phyloP scores from a whole-genome alignment of 2,329 filamentous ascomycete species.

The Xylariomycetidae sp. region DNA sequence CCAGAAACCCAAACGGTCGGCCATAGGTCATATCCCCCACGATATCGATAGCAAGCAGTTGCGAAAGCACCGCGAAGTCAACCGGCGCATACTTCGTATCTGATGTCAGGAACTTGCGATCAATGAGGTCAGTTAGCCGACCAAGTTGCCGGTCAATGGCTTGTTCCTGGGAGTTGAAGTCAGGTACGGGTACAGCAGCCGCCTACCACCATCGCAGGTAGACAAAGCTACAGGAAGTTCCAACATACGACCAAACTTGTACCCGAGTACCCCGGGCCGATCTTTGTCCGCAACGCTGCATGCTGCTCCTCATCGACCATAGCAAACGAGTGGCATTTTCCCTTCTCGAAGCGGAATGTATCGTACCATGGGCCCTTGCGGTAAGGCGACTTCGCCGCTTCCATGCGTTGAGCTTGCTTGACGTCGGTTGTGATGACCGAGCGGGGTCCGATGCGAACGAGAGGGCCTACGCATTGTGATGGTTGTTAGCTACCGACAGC shows the following conservation, averaged over 20 bases:
- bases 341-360: slow-evolving; percentile 8
- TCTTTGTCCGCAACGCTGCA: slow-evolving; percentile 5
- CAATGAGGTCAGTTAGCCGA: slow-evolving; percentile 22
- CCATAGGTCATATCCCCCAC: slow-evolving; percentile 29
- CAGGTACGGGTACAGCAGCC: too few relatives aligned
- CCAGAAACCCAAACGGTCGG: slow-evolving; percentile 28
- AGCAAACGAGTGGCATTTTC: slow-evolving; percentile 5
- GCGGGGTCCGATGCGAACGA: slow-evolving; percentile 8
- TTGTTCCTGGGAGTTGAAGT: slow-evolving; percentile 18
- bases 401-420: slow-evolving; percentile 4
- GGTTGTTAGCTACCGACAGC: too few relatives aligned
- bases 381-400: slow-evolving; percentile 5
- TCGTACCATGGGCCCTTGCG: slow-evolving; percentile 8
- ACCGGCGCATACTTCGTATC: slow-evolving; percentile 13
- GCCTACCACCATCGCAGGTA: too few relatives aligned
- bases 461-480: slow-evolving; percentile 1
- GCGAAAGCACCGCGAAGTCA: slow-evolving; percentile 35
- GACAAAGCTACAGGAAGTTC: slow-evolving; percentile 6
- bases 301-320: slow-evolving; percentile 6
- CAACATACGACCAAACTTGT: slow-evolving; percentile 7
- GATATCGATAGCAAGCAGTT: slow-evolving; percentile 30
- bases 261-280: slow-evolving; percentile 10
- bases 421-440: slow-evolving; percentile 8
- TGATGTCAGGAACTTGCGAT: slow-evolving; percentile 8
- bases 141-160: slow-evolving; percentile 21